phyloP scores from a whole-genome alignment of 2,329 filamentous ascomycete genomes.

The Chaetomium sp. region DNA sequence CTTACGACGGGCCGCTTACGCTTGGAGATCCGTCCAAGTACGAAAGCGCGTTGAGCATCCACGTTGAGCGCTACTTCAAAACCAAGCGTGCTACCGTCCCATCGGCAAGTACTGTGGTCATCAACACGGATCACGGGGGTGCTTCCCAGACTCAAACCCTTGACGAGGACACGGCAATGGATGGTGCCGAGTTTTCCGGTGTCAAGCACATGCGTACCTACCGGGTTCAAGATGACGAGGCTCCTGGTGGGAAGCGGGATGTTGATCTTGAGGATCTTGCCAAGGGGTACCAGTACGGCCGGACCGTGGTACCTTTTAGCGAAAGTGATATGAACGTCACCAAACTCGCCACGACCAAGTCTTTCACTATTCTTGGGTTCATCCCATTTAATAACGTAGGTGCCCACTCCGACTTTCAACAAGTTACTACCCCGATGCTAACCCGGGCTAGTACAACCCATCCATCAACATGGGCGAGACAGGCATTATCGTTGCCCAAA shows the following conservation, averaged over 20 bases:
- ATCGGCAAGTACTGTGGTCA: constrained; percentile 70
- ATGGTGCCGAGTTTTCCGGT: constrained; percentile 48
- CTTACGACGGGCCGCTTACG: constrained; percentile 72
- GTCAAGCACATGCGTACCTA: constrained; percentile 78
- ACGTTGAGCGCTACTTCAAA: constrained; percentile 85
- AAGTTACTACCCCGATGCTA: constrained; percentile 7
- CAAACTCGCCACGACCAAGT: constrained; percentile 70
- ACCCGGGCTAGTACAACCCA: constrained; percentile 59
- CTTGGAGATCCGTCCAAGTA: constrained; percentile 72
- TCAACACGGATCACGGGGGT: constrained; percentile 43
- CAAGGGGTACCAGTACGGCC: constrained; percentile 91
- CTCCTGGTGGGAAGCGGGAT: constrained; percentile 72
- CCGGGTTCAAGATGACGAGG: constrained; percentile 66
- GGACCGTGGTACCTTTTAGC: constrained; percentile 83
- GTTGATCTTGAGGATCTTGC: constrained; percentile 76
- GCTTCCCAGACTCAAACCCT: constrained; percentile 46
- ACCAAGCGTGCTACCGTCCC: constrained; percentile 70
- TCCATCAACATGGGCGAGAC: constrained; percentile 80
- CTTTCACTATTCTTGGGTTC: constrained; percentile 82
- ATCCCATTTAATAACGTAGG: constrained; percentile 51
- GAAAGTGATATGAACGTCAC: constrained; percentile 82
- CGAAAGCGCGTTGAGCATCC: constrained; percentile 69
- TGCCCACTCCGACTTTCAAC: background rate
- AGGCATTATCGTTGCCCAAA: constrained; percentile 70
- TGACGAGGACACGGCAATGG: constrained; percentile 42